These are phyloP conservation scores for Pseudonitzschia multistriata DNA, from an alignment of 108 stramenopile species.

Conservation along the genomic window DNA sequence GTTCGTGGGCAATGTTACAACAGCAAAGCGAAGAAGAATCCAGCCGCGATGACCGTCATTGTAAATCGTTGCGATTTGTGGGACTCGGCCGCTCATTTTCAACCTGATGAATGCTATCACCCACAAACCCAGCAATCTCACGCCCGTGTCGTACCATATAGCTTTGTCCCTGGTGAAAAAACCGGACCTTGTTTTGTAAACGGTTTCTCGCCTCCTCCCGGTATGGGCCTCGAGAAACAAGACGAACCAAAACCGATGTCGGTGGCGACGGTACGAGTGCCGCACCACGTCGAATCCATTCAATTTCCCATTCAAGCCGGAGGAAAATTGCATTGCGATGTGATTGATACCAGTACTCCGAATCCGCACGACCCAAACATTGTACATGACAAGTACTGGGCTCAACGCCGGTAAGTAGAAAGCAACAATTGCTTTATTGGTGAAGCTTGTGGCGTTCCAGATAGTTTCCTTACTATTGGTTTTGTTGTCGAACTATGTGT, in stretches of 20 bases:
- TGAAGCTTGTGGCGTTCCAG: too few relatives aligned
- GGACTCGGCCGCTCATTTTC: constrained; percentile 44
- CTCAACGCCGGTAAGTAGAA: constrained; percentile 69
- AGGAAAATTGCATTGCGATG: constrained; percentile 10
- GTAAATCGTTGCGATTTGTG: constrained; percentile 47
- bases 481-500: too few relatives aligned
- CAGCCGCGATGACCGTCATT: constrained; percentile 55
- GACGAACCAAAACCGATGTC: not conserved
- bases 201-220: not conserved
- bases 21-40: constrained; percentile 14
- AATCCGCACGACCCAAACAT: constrained; percentile 71
- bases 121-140: constrained; percentile 17
- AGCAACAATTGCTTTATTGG: not conserved
- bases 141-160: constrained; percentile 27
- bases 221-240: not conserved
- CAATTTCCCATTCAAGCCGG: constrained; percentile 10
- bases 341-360: constrained; percentile 41
- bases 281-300: constrained; percentile 26
- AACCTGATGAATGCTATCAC: constrained; percentile 30
- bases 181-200: not conserved
- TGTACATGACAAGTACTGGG: constrained; percentile 93
- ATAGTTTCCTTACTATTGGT: too few relatives aligned
- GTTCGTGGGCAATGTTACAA: constrained; percentile 14
- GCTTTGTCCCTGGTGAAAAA: not conserved
- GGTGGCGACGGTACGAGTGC: constrained; percentile 33